phyloP scores from a whole-genome alignment of 208 protist species.

The Leishmania turanica region DNA sequence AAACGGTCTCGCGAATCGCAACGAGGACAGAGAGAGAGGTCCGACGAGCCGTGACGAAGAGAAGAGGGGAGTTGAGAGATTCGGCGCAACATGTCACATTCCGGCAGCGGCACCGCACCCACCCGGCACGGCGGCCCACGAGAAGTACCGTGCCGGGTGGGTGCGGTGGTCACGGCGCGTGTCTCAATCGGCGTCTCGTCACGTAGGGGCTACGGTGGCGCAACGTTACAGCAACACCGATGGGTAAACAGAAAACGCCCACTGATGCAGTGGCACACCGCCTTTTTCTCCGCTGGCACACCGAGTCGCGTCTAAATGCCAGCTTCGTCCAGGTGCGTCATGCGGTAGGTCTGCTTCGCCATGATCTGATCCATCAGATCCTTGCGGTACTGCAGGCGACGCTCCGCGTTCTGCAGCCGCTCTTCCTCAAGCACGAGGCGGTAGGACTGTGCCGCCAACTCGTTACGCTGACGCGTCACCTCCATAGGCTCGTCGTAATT shows the following conservation, averaged over 20 bases:
- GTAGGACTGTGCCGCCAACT: constrained; percentile 58
- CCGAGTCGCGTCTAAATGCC: constrained; percentile 15
- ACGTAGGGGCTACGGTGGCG: background rate
- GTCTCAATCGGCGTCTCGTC: background rate
- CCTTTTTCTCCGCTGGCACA: background rate
- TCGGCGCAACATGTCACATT: background rate
- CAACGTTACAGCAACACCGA: too few species aligned
- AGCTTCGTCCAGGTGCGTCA: constrained; percentile 66
- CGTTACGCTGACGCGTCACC: constrained; percentile 63
- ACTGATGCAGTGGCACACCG: background rate
- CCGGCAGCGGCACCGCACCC: background rate
- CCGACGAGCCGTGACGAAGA: background rate
- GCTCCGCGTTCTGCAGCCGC: constrained; percentile 43
- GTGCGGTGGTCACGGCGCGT: background rate
- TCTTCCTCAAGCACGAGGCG: constrained; percentile 67
- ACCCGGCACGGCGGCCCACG: too few species aligned
- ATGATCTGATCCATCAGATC: constrained; percentile 82
- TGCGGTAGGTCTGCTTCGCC: constrained; percentile 63
- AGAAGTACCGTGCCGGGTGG: too few species aligned
- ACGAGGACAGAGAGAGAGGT: too few species aligned
- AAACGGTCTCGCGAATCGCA: background rate
- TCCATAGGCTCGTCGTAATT: constrained; percentile 86
- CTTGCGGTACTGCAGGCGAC: constrained; percentile 60
- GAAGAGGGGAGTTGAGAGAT: background rate
- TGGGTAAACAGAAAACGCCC: background rate